These are phyloP conservation scores for Raffaelea albimanens DNA, from an alignment of 2,329 filamentous ascomycete species.

Conservation along the genomic window DNA sequence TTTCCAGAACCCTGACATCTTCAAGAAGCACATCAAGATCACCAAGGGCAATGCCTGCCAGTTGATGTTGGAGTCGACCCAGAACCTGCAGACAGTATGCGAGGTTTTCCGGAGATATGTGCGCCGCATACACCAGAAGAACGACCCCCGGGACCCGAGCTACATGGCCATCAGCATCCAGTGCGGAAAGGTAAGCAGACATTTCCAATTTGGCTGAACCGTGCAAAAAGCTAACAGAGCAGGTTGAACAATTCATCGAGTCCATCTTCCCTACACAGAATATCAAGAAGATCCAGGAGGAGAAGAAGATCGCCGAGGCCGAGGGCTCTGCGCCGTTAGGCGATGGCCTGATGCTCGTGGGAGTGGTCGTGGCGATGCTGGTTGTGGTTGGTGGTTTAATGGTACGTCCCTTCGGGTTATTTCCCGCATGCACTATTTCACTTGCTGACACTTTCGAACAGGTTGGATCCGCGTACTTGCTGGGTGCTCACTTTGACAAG, in stretches of 20 bases:
- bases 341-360: slow-evolving; percentile 56
- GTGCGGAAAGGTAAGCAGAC: slow-evolving; percentile 63
- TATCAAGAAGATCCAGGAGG: slow-evolving; percentile 45
- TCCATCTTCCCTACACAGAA: slow-evolving; percentile 81
- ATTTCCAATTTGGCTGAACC: not conserved
- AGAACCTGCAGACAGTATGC: slow-evolving; percentile 75
- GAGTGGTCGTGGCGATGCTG: slow-evolving; percentile 59
- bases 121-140: slow-evolving; percentile 82
- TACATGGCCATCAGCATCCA: slow-evolving; percentile 86
- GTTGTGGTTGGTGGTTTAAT: slow-evolving; percentile 64
- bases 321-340: slow-evolving; percentile 40
- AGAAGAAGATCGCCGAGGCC: slow-evolving; percentile 28
- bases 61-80: slow-evolving; percentile 86
- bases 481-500: slow-evolving; percentile 76
- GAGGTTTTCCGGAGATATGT: slow-evolving; percentile 72
- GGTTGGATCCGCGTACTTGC: slow-evolving; percentile 67
- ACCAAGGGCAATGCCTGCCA: slow-evolving; percentile 88
- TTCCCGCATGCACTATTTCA: not conserved
- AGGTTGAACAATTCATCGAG: slow-evolving; percentile 92
- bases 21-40: slow-evolving; percentile 87
- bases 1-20: slow-evolving; percentile 84
- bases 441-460: slow-evolving; percentile 27
- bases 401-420: slow-evolving; percentile 45
- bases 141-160: slow-evolving; percentile 85
- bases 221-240: not conserved